phyloP scores from a whole-genome alignment of 371 early-diverging fungal species.

The Dichotomocladium elegans region DNA sequence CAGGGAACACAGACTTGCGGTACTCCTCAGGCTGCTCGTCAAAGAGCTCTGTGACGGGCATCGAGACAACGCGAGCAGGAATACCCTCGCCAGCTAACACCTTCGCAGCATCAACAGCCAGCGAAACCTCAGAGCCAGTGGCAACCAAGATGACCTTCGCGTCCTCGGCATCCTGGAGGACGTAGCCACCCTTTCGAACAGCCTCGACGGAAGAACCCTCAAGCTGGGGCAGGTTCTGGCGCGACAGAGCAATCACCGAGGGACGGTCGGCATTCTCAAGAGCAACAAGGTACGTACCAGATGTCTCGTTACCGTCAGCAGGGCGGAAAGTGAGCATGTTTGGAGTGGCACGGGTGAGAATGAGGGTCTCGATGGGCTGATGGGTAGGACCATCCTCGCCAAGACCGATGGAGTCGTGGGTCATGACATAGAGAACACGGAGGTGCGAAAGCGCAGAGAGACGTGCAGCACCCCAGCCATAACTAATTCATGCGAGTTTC shows the following conservation, averaged over 20 bases:
- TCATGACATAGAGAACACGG: conserved; percentile 95
- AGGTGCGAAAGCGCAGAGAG: conserved; percentile 86
- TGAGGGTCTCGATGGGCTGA: conserved; percentile 98
- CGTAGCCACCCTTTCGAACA: conserved; percentile 75
- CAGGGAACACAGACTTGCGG: conserved; percentile 72
- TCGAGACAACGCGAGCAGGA: conserved; percentile 84
- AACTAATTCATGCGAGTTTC: too few species aligned
- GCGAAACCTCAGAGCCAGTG: conserved; percentile 94
- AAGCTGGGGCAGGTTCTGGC: conserved; percentile 94
- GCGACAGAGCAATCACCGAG: conserved; percentile 86
- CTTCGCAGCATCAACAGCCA: conserved; percentile 80
- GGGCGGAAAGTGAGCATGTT: conserved; percentile 90
- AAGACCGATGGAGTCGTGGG: conserved; percentile 99
- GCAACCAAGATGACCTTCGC: conserved; percentile 72
- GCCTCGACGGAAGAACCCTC: conserved; percentile 79
- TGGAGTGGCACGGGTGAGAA: conserved; percentile 94
- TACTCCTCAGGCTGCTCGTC: conserved; percentile 86
- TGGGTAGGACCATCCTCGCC: conserved; percentile 99
- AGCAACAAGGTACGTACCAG: conserved; percentile 87
- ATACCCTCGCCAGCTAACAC: conserved; percentile 51
- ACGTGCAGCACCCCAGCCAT: conserved; percentile 88
- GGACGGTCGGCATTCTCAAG: conserved; percentile 69
- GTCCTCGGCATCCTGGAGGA: conserved; percentile 57
- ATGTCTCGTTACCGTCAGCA: conserved; percentile 95
- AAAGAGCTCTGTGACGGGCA: conserved; percentile 92